Base-by-base conservation (phyloP, 371 early-diverging fungal genomes). In the Vairimorpha necatrix region DNA sequence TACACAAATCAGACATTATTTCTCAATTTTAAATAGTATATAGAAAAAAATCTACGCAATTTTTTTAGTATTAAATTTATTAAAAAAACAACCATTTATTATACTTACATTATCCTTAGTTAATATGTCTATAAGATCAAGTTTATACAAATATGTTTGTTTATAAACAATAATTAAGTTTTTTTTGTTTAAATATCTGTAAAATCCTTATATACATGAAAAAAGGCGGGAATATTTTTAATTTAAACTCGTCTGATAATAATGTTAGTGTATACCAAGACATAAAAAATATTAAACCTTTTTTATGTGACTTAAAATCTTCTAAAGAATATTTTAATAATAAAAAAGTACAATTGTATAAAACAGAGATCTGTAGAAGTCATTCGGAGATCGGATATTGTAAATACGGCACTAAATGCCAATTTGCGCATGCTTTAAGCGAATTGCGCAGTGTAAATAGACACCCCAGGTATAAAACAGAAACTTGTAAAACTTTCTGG, bases 321-420 rank as follows among this genome's bases (percentile, higher is more conserved):
- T 34, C 18, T n/a, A 66, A 33, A 46, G 33, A 46, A 46, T 66
- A 66, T 46, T 63, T 65, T 48, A 26, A 39, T 13, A 83, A 80
- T 42, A 89, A 90, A 67, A 89, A 89, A 69, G 79, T 86, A 6
- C 88, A 88, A 47, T 85, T 95, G 11, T 96, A 93, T 88, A 94
- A 94, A 86, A 96, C 96, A 2, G 96, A 96, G 85, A 87, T 94
- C 67, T 96, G 96, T 82, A 88, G 92, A 38, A 90, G 90, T 39
- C 91, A 89, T 86, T 89, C 89, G 83, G 92, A 91, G 69, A 90
- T 89, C 9, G 90, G 91, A 3, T 83, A 87, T n/a, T 96, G 97
- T 87, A 88, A 89, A 74, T 96, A 94, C 84, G 92, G 90, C 2
- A 87, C 86, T 30, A 91, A 91, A 85, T 96, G 97, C 85, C 92